Evolutionary conservation across 2,329 filamentous ascomycete genomes (phyloP).

Genomic region (Fonsecaea nubica): DNA sequence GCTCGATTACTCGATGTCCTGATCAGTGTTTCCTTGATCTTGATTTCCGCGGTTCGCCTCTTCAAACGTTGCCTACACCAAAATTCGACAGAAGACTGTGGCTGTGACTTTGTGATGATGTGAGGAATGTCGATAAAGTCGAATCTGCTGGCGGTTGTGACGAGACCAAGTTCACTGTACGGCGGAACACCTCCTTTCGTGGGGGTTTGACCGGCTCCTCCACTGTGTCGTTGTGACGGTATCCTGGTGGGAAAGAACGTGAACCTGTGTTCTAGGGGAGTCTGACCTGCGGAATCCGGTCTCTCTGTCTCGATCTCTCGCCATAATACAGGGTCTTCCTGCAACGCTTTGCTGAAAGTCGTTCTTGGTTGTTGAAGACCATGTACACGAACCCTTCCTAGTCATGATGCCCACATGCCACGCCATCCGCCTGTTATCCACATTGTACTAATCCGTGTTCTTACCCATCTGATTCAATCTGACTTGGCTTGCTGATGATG

Average conservation of each 20-base stretch:
- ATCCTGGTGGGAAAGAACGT: background rate
- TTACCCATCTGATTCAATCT: background rate
- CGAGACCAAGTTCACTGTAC: background rate
- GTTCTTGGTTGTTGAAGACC: too few relatives aligned
- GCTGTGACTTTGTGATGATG: background rate
- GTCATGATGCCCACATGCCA: background rate
- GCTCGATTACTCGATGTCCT: background rate
- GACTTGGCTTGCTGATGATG: slow-evolving; percentile 7
- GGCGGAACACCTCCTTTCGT: background rate
- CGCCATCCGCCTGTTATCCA: background rate
- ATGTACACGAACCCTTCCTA: background rate
- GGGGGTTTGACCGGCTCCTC: background rate
- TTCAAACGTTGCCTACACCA: background rate
- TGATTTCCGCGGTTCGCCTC: background rate
- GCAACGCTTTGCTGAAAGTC: too few relatives aligned
- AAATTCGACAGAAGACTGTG: background rate
- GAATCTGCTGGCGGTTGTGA: background rate
- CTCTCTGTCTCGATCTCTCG: background rate
- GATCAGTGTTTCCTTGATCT: background rate
- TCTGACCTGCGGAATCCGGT: background rate
- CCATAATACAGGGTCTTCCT: background rate
- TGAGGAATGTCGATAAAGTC: background rate
- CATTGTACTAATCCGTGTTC: background rate
- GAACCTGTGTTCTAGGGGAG: background rate
- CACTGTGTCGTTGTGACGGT: background rate